Percentiles rank a stretch among this genome's conserved stretches.
phyloP scores from a whole-genome alignment of 2,329 filamentous ascomycete genomes.

The Chaetomium strumarium region DNA sequence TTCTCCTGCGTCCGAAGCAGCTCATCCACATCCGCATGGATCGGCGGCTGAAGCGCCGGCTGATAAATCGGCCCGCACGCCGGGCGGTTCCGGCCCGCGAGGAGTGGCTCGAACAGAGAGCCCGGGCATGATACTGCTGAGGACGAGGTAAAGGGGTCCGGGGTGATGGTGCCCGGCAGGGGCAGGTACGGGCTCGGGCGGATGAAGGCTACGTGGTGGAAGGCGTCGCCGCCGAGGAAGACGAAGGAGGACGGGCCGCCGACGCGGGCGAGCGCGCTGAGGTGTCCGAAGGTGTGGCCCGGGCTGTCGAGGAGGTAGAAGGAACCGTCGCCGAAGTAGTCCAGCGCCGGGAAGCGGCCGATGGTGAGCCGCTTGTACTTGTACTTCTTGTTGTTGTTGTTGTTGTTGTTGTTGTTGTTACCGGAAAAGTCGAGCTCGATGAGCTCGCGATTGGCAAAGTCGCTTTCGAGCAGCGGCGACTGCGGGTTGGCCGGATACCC shows the following conservation, averaged over 20 bases:
- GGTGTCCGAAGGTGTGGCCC: constrained; percentile 26
- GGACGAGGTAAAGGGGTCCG: no score
- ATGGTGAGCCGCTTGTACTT: constrained; percentile 1
- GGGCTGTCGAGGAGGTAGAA: constrained; percentile 26
- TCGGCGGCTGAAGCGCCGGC: no score
- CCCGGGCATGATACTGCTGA: no score
- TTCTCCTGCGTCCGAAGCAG: no score
- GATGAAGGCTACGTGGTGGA: no score
- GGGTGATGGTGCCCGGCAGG: not conserved
- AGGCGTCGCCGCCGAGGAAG: constrained; percentile 47
- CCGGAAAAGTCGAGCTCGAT: constrained; percentile 20
- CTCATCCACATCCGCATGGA: no score
- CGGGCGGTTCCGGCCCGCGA: no score
- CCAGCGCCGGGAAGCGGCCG: constrained; percentile 21
- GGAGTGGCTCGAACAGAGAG: no score
- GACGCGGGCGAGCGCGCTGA: constrained; percentile 40
- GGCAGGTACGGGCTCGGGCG: not conserved
- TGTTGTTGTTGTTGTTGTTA: no score
- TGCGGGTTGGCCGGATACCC: constrained; percentile 36
- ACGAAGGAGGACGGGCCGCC: constrained; percentile 50
- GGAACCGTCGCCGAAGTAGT: constrained; percentile 28
- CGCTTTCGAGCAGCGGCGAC: constrained; percentile 26
- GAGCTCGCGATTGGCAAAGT: constrained; percentile 24
- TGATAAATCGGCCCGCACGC: no score
- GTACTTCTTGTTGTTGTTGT: not conserved